These are phyloP conservation scores for Wickerhamomyces sp. DNA, from an alignment of 1,139 yeast genomes.

Conservation along the genomic window DNA sequence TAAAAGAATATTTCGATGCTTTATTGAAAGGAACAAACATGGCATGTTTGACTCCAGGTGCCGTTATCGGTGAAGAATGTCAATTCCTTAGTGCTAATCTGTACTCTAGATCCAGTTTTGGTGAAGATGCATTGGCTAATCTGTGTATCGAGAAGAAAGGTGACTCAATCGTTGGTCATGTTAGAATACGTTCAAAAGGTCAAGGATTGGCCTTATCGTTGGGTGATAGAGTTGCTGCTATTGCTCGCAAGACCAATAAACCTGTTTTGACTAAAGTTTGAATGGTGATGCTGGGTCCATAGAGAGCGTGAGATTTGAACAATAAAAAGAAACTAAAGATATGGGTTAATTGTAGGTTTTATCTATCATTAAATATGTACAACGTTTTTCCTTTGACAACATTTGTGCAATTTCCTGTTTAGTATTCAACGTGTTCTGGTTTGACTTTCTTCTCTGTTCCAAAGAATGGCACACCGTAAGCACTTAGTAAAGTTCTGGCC, in stretches of 20 bases:
- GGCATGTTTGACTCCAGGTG: conserved; percentile 92
- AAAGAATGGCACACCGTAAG: conserved; percentile 76
- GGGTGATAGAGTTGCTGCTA: conserved; percentile 89
- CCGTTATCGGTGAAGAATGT: conserved; percentile 79
- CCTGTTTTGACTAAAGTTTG: conserved; percentile 33
- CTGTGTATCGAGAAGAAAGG: conserved; percentile 82
- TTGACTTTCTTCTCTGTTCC: conserved; percentile 39
- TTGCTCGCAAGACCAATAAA: conserved; percentile 50
- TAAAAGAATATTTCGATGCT: conserved; percentile 75
- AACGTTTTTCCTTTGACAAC: no score
- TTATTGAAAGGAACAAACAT: conserved; percentile 84
- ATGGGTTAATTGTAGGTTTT: no score
- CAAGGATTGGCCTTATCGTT: conserved; percentile 94
- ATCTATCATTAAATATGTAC: no score
- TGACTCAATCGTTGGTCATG: conserved; percentile 83
- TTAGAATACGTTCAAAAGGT: conserved; percentile 94
- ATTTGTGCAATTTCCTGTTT: no score
- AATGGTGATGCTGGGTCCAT: no score
- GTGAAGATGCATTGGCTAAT: conserved; percentile 97
- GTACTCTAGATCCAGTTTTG: conserved; percentile 90
- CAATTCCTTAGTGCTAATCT: conserved; percentile 92
- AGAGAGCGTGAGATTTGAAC: no score
- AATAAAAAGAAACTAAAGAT: conserved; percentile 1
- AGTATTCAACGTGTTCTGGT: conserved; percentile 18
- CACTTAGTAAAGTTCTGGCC: conserved; percentile 82